Base-by-base conservation (phyloP, 2,329 filamentous ascomycete species). In the Diaporthe batatas region DNA sequence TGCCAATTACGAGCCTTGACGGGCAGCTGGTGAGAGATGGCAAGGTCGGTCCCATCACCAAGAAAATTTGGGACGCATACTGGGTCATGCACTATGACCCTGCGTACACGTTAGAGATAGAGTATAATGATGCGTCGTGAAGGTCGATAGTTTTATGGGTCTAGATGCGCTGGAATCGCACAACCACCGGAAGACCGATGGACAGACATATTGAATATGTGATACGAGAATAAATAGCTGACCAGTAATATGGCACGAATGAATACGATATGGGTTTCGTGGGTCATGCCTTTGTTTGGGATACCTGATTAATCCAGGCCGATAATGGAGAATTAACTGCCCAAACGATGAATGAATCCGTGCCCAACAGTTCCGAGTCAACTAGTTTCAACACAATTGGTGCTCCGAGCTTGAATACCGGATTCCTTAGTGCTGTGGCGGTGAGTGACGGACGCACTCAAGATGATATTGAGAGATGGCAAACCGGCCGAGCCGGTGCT, bases 1-100 rank as follows among this genome's bases (percentile, higher is more conserved):
- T 88, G 86, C 86, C 86, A 0, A 86, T 88, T 34, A 86, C 84
- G 0, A 73, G 69, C 0, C 77, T 88, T 2, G 86, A 88, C 75
- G 85, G 82, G 0, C 75, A 81, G 68, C 79, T 80, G 0, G 78
- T 88, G 0, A 81, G 80, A 2, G 79, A 79, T 70, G 86, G 85
- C 0, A 81, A 83, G 75, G 71, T 87, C 34, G 86, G 86, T 0
- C 80, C 83, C 1, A 77, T 88, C 16, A 87, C 86, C 0, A 82
- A 79, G 77, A 80, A 77, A 67, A 87, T 88, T 29, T 88, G 86
- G 85, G 86, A 88, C 78, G 78, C 75, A 1, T 88, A 88, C 75
- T 88, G 86, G 86, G 80, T 76, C 1, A 82, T 87, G 79, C 86
- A 88, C 76, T 84, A 81, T 53, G 80, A 86, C 70, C 18, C 51